phyloP scores from a whole-genome alignment of 2,329 filamentous ascomycete species.

The Macrophomina pseudophaseolina region DNA sequence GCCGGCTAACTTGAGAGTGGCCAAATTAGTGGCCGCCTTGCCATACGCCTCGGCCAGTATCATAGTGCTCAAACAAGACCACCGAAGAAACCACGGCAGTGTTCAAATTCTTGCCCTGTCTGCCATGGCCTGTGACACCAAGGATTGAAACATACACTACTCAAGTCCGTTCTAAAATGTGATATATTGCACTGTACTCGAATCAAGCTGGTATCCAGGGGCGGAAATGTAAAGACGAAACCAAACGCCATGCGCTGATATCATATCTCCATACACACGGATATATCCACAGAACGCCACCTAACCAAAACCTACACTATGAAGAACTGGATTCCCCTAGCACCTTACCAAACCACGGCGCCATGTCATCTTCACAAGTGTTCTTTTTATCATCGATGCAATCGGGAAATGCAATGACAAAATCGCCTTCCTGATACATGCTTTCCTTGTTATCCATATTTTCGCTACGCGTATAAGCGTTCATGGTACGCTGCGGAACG shows the following conservation, averaged over 20 bases:
- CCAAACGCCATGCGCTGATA: constrained; percentile 22
- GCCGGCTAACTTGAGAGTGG: neutral
- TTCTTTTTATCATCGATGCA: constrained; percentile 64
- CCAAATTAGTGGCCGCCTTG: constrained; percentile 4
- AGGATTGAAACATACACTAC: no score
- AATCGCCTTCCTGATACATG: constrained; percentile 80
- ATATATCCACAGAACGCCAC: constrained; percentile 24
- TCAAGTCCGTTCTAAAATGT: neutral
- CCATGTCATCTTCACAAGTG: constrained; percentile 75
- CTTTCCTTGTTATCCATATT: constrained; percentile 50
- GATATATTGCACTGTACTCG: constrained; percentile 7
- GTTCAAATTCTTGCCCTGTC: no score
- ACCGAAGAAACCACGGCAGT: no score
- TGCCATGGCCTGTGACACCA: no score
- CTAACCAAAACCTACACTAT: neutral
- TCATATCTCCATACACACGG: constrained; percentile 14
- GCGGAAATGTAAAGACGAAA: neutral
- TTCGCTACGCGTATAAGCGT: constrained; percentile 67
- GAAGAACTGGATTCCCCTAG: constrained; percentile 33
- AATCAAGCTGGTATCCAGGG: neutral
- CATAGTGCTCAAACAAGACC: no score
- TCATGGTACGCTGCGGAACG: constrained; percentile 83
- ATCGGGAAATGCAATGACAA: constrained; percentile 77
- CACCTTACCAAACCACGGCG: constrained; percentile 51
- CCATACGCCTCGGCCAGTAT: no score